Base-by-base conservation (phyloP, 192 early-diverging fungal genomes). In the Spizellomyces punctatus region DNA sequence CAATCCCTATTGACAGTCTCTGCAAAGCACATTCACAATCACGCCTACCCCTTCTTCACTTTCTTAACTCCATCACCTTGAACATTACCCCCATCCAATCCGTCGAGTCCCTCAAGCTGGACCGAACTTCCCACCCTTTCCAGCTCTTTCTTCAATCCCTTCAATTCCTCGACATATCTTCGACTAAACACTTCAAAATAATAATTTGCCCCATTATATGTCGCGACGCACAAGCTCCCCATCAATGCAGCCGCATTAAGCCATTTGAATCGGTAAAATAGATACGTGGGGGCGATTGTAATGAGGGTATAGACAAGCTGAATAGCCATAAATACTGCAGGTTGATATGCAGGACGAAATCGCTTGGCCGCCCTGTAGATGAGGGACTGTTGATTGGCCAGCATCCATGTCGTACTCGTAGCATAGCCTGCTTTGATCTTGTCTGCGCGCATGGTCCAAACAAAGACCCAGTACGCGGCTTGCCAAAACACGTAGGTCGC, bases 101-200 rank as follows among this genome's bases (percentile, higher is more conserved):
- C 27, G 27, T 36, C 3, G 27, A 36, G 27, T 3, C 27, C 27
- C 0, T 36, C 27, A 36, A 36, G 27, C 3, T 36, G 27, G 3
- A 36, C 50, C 14, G 50, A n/a, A 54, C 50, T 54, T 54, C 36
- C 65, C 10, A 67, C 56, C 22, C 47, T 45, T n/a, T 67, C 72
- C 19, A 74, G 36, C 58, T 72, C 59, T 8, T 77, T 56, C 64
- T 72, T 75, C 42, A 74, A 58, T 12, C 62, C 27, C 41, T 56
- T 21, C 41, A 81, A 50, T 41, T 78, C 74, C 46, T 50, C 17
- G 55, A 75, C 45, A 58, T 91, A 91, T 46, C 83, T 76, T 54
- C 80, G 78, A 48, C 80, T 82, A 68, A 91, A 91, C 0, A 91
- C 87, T 46, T 91, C 89, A 75, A 91, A 87, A 76, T 91, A 91